These are phyloP conservation scores for Secale cereale DNA, from an alignment of 176 grass and related monocot species.

Conservation along the genomic window DNA sequence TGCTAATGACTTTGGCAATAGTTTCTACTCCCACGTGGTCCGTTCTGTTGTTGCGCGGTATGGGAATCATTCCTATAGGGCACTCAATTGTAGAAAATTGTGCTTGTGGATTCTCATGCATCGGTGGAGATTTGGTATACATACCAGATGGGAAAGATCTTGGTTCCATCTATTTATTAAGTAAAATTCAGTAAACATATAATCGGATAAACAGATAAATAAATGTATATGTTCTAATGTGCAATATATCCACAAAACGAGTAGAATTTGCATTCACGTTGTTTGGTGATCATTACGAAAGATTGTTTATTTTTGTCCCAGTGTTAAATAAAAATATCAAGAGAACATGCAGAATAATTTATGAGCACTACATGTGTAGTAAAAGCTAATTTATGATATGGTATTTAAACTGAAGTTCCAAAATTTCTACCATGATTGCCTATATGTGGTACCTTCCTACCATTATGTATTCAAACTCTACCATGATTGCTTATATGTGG, in stretches of 20 bases:
- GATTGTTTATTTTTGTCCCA: background rate
- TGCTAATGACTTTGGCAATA: background rate
- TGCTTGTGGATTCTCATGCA: background rate
- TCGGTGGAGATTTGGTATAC: background rate
- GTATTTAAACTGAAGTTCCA: no score
- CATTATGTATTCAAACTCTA: background rate
- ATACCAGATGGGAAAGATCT: background rate
- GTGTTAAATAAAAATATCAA: background rate
- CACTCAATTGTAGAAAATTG: background rate
- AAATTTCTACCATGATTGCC: background rate
- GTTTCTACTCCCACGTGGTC: background rate
- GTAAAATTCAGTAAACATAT: background rate
- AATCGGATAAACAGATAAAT: background rate
- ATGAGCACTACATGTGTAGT: no score
- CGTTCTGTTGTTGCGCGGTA: background rate
- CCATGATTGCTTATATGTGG: background rate
- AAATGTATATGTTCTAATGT: background rate
- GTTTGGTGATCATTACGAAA: no score
- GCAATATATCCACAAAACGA: background rate
- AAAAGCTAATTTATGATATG: no score
- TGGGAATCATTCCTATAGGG: background rate
- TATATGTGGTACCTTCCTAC: background rate
- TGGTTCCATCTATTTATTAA: background rate
- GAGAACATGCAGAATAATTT: background rate
- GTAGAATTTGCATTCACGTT: background rate